A percentile compares a stretch with the other conserved stretches of the same genome.
phyloP scores from a whole-genome alignment of 106 monocot genomes.

The Dioscorea zingiberensis region DNA sequence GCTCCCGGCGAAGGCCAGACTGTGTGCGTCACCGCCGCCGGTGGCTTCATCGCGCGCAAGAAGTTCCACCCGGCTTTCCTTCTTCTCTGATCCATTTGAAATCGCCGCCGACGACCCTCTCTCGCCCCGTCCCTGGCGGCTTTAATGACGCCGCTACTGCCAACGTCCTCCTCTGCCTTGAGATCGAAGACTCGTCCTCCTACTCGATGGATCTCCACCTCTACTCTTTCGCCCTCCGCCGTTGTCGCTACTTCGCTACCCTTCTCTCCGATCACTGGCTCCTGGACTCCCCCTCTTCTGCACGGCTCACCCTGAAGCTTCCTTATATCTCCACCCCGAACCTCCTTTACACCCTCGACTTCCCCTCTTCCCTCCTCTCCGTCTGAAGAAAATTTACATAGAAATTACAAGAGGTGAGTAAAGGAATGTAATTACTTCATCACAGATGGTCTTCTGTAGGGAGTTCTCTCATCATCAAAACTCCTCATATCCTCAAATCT shows the following conservation, averaged over 20 bases:
- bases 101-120: conserved; percentile 2
- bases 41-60: conserved; percentile 18
- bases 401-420: too few species aligned
- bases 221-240: conserved; percentile 60
- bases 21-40: background rate
- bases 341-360: conserved; percentile 56
- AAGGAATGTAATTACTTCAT: too few species aligned
- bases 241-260: conserved; percentile 68
- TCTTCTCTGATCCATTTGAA: conserved; percentile 14
- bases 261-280: conserved; percentile 82
- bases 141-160: conserved; percentile 54
- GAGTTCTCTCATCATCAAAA: too few species aligned
- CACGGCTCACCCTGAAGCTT: conserved; percentile 20
- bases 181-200: conserved; percentile 8
- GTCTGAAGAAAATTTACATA: too few species aligned
- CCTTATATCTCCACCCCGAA: too few species aligned
- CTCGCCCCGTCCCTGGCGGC: conserved; percentile 16
- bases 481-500: too few species aligned
- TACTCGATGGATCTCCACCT: conserved; percentile 55
- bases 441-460: too few species aligned
- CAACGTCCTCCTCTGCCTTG: conserved; percentile 52
- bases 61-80: conserved; percentile 51
- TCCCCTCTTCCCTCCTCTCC: conserved; percentile 32
- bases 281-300: background rate
- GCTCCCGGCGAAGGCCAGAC: too few species aligned